Evolutionary conservation across 495 filamentous ascomycete species (phyloP).

Genomic region (Aspergillus nanangensis): DNA sequence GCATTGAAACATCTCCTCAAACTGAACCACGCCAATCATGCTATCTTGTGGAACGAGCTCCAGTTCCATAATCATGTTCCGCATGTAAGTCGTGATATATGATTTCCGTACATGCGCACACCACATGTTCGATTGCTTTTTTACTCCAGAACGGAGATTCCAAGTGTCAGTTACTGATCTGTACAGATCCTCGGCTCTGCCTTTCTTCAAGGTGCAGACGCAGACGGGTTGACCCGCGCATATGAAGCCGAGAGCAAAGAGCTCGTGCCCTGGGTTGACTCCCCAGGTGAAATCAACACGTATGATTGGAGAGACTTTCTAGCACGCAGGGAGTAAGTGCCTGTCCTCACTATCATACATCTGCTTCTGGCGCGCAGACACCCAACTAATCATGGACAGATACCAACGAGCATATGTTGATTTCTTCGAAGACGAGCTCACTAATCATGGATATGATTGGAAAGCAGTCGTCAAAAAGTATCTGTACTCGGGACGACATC

Average conservation of each 20-base stretch:
- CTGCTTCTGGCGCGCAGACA: too few relatives aligned
- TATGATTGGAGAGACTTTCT: constrained; percentile 85
- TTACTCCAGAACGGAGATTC: background rate
- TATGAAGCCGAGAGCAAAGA: constrained; percentile 70
- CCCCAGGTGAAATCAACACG: constrained; percentile 73
- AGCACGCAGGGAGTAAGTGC: constrained; percentile 56
- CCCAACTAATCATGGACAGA: too few relatives aligned
- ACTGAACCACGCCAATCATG: constrained; percentile 86
- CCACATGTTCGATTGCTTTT: background rate
- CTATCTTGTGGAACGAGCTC: constrained; percentile 72
- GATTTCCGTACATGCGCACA: background rate
- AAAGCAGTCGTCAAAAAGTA: constrained; percentile 70
- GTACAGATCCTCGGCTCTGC: constrained; percentile 67
- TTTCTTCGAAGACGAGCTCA: constrained; percentile 87
- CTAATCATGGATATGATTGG: constrained; percentile 77
- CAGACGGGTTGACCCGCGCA: constrained; percentile 65
- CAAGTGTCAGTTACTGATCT: background rate
- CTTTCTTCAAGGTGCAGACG: constrained; percentile 74
- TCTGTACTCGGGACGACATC: constrained; percentile 68
- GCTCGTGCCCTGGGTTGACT: constrained; percentile 79
- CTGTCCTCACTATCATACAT: background rate
- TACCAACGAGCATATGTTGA: constrained; percentile 90
- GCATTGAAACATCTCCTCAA: constrained; percentile 85
- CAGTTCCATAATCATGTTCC: constrained; percentile 84
- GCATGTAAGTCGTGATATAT: constrained; percentile 64